These are phyloP conservation scores for Phytophthora pluvialis DNA, from an alignment of 352 stramenopile species.

Conservation along the genomic window DNA sequence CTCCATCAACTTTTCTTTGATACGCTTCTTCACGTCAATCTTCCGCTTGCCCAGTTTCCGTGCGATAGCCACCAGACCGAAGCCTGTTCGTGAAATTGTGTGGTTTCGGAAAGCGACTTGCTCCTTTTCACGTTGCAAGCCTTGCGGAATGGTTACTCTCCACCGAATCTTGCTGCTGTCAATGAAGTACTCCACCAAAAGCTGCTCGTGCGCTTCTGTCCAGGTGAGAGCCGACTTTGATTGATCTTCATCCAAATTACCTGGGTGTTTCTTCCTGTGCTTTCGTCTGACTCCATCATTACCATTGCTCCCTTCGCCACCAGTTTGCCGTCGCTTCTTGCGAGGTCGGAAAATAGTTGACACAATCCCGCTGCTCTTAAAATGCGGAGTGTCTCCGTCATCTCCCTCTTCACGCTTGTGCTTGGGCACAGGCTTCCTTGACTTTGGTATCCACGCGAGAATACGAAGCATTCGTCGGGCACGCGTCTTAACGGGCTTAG, in stretches of 20 bases:
- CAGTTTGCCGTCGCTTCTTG: constrained; percentile 39
- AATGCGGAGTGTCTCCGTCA: constrained; percentile 1
- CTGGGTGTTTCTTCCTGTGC: constrained; percentile 23
- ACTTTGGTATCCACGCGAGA: constrained; percentile 76
- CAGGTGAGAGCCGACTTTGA: constrained; percentile 43
- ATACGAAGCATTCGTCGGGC: constrained; percentile 73
- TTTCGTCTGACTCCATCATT: constrained; percentile 17
- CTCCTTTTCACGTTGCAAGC: constrained; percentile 63
- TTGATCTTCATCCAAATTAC: constrained; percentile 16
- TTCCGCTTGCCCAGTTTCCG: constrained; percentile 68
- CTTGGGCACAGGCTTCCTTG: constrained; percentile 50
- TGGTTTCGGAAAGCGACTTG: constrained; percentile 68
- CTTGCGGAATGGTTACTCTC: constrained; percentile 64
- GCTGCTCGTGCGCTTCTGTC: constrained; percentile 61
- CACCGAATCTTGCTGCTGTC: constrained; percentile 70
- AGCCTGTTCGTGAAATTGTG: constrained; percentile 61
- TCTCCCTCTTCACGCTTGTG: constrained; percentile 25
- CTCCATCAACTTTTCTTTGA: constrained; percentile 75
- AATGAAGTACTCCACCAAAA: constrained; percentile 73
- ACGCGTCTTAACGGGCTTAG: constrained; percentile 65
- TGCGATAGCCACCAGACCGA: constrained; percentile 68
- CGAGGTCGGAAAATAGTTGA: constrained; percentile 53
- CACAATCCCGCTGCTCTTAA: constrained; percentile 67
- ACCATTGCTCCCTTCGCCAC: neutral
- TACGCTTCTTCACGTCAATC: constrained; percentile 82